Conservation (phyloP, 768 basidiomycete genomes). For the Tricholoma furcatifolium region DNA sequence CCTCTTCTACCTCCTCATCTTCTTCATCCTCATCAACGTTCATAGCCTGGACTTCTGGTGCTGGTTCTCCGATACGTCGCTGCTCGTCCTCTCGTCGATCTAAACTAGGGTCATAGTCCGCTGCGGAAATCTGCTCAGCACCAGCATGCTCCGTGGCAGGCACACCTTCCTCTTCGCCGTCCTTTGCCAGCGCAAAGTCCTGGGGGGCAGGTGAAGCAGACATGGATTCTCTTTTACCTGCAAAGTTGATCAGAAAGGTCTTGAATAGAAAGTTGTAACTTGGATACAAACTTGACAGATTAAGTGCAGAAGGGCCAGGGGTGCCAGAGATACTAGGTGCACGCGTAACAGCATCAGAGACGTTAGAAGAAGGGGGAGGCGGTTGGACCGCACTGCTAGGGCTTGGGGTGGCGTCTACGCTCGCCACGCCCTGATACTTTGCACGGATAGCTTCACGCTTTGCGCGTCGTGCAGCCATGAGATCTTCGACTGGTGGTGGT, state of each 20-base stretch:
- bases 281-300: slow-evolving; percentile 9
- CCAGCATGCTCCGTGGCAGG: slow-evolving; percentile 45
- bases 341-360: slow-evolving; percentile 66
- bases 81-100: slow-evolving; percentile 87
- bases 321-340: slow-evolving; percentile 43
- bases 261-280: slow-evolving; percentile 16
- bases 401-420: slow-evolving; percentile 51
- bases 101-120: slow-evolving; percentile 80
- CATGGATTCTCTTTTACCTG: slow-evolving; percentile 51
- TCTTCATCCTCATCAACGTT: slow-evolving; percentile 50
- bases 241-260: slow-evolving; percentile 6
- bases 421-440: slow-evolving; percentile 59
- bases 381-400: slow-evolving; percentile 76
- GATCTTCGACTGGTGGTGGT: slow-evolving; percentile 57
- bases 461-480: slow-evolving; percentile 69
- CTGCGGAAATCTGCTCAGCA: slow-evolving; percentile 79
- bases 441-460: slow-evolving; percentile 77
- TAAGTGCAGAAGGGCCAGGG: slow-evolving; percentile 20
- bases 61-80: slow-evolving; percentile 51
- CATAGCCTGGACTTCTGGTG: slow-evolving; percentile 31
- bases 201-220: slow-evolving; percentile 59
- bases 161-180: slow-evolving; percentile 48
- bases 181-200: slow-evolving; percentile 70
- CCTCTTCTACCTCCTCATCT: slow-evolving; percentile 66
- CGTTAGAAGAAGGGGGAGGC: slow-evolving; percentile 54